A percentile compares a stretch with the other conserved stretches of the same genome.
These are phyloP conservation scores for Cytospora paraplurivora DNA, from an alignment of 2,329 filamentous ascomycete genomes.

Conservation along the genomic window DNA sequence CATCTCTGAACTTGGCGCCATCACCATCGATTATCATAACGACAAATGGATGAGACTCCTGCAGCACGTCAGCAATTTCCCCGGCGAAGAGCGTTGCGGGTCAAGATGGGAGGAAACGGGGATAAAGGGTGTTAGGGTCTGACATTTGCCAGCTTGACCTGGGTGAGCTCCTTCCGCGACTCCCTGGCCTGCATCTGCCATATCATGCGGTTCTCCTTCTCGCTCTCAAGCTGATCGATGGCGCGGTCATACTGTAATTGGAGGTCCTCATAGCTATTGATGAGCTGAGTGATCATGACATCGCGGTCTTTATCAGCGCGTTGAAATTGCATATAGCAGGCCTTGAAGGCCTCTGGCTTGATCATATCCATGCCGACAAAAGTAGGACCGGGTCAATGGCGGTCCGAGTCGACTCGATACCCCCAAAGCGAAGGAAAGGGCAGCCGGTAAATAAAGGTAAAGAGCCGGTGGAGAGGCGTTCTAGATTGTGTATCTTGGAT, in stretches of 20 bases:
- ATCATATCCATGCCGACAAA: slow-evolving; percentile 17
- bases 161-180: slow-evolving; percentile 20
- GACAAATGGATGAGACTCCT: slow-evolving; percentile 40
- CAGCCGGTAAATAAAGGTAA: no score
- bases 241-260: slow-evolving; percentile 7
- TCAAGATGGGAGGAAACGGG: no score
- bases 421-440: no score
- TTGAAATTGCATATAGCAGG: slow-evolving; percentile 24
- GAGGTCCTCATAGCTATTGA: slow-evolving; percentile 22
- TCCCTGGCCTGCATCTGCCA: slow-evolving; percentile 26
- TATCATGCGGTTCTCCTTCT: slow-evolving; percentile 24
- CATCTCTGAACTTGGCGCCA: slow-evolving; percentile 40
- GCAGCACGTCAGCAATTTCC: not conserved
- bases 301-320: slow-evolving; percentile 24
- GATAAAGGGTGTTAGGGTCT: not conserved
- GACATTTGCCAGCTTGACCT: slow-evolving; percentile 21
- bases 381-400: not conserved
- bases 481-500: not conserved
- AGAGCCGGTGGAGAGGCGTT: no score
- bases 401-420: no score
- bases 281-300: slow-evolving; percentile 20
- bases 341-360: slow-evolving; percentile 23
- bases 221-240: slow-evolving; percentile 18
- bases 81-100: no score
- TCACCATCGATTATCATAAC: slow-evolving; percentile 42